Base-by-base conservation (phyloP, 2,329 filamentous ascomycete species). In the Epichloe sibirici region DNA sequence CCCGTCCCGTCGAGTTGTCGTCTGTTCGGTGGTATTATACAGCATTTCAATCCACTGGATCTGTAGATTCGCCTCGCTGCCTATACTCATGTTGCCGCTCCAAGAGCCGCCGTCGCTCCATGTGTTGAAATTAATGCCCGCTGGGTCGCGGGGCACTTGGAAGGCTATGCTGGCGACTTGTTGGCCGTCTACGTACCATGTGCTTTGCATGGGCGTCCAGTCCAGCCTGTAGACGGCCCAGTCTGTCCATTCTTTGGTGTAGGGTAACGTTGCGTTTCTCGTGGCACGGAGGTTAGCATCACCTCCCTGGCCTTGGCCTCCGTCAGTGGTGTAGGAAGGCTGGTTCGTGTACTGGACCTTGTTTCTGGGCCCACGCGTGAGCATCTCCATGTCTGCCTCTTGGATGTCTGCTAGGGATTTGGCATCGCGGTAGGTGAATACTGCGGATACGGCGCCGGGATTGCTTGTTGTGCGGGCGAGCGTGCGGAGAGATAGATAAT, bases 21-120 rank as follows among this genome's bases (percentile, higher is more conserved):
- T 21, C 1, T 45, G 49, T 11, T 55, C 51, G 0, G 69, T 74
- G 13, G 60, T 63, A 57, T 78, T 78, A 59, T 76, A 83, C 23
- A 79, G 70, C 65, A 83, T 71, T 59, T 83, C 78, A 45, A 83
- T 74, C 79, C 79, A 83, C 66, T 81, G 75, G 17, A 84, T 71
- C 59, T 83, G 76, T 59, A 83, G 67, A 55, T 72, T 74, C 0
- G 79, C 79, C 45, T 70, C 69, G 11, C 66, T 69, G 3, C 70
- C 68, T 5, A 71, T 61, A 5, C 62, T 71, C 81, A 84, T 82
- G 50, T 78, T 75, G 11, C 79, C 79, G 45, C 74, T 75, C 79
- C 79, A 83, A 47, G 67, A 66, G 4, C 79, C 78, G 21, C 79
- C 79, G 55, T 83, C 74, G 52, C 77, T 76, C 79, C 80, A 83